phyloP scores from a whole-genome alignment of 495 filamentous ascomycete species.

The Trichoderma gamsii region DNA sequence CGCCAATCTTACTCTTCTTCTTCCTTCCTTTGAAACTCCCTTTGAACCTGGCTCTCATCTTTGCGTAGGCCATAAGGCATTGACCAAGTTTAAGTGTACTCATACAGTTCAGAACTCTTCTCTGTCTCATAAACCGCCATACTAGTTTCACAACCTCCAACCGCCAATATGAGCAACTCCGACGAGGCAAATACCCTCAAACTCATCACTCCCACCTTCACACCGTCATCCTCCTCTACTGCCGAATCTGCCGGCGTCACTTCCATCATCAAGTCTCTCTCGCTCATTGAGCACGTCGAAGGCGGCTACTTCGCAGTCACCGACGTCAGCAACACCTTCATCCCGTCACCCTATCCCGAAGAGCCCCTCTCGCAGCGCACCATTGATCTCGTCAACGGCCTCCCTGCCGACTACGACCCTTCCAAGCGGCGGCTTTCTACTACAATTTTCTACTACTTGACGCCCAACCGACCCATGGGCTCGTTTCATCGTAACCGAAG shows the following conservation, averaged over 20 bases:
- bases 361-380: conserved; percentile 21
- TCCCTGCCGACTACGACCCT: conserved; percentile 31
- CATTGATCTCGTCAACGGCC: conserved; percentile 19
- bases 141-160: not conserved
- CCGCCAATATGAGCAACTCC: not conserved
- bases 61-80: too few relatives aligned
- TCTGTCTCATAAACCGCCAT: not conserved
- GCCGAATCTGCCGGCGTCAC: not conserved
- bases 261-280: not conserved
- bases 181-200: not conserved
- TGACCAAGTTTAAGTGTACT: too few relatives aligned
- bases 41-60: too few relatives aligned
- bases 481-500: conserved; percentile 56
- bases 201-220: not conserved
- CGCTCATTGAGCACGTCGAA: conserved; percentile 45
- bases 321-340: conserved; percentile 45
- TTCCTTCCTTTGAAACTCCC: too few relatives aligned
- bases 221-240: not conserved
- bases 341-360: conserved; percentile 46
- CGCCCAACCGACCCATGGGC: conserved; percentile 47
- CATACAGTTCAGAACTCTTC: too few relatives aligned
- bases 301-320: conserved; percentile 62
- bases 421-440: conserved; percentile 41
- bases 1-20: too few relatives aligned
- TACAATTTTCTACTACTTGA: conserved; percentile 59